Percentiles rank a stretch among this genome's conserved stretches.
These are phyloP conservation scores for Sarocladium strictum DNA, from an alignment of 2,329 filamentous ascomycete species.

Conservation along the genomic window DNA sequence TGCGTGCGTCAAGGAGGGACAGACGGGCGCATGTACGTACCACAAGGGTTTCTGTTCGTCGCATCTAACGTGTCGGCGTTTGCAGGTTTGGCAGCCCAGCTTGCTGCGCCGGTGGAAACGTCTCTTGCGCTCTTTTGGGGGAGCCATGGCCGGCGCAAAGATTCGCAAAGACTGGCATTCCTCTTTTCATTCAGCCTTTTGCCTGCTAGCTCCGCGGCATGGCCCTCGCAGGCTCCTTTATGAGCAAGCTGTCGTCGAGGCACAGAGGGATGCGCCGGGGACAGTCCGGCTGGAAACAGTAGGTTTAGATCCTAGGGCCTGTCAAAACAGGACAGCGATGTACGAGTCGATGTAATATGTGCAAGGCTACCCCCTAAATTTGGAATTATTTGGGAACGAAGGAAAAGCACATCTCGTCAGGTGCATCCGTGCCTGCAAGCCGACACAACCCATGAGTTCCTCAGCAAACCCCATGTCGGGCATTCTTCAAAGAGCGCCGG, in stretches of 20 bases:
- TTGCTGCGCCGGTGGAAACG: conserved; percentile 32
- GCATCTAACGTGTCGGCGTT: conserved; percentile 38
- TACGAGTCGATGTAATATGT: not conserved
- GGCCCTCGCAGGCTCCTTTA: not conserved
- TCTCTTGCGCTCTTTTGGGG: conserved; percentile 29
- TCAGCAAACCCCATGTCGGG: conserved; percentile 3
- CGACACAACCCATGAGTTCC: not conserved
- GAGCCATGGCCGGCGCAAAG: conserved; percentile 21
- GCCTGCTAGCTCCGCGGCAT: not conserved
- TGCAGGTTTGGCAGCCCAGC: conserved; percentile 30
- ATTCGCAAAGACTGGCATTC: not conserved
- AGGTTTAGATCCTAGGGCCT: not conserved
- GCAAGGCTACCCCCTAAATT: not conserved
- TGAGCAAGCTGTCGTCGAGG: not conserved
- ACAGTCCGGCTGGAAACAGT: conserved; percentile 5
- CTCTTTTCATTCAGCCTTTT: not conserved
- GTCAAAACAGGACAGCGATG: too few relatives aligned
- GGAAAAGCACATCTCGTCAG: not conserved
- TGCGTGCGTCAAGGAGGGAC: not conserved
- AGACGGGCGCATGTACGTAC: conserved; percentile 24
- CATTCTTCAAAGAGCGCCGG: not conserved
- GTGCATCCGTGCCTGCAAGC: not conserved
- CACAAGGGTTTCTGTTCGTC: conserved; percentile 39
- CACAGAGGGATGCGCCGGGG: not conserved
- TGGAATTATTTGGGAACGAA: not conserved